Evolutionary conservation across 257 asterid genomes (phyloP), one percentile per base, ranked within the genome.

Genomic region (Solanum paucissectum): DNA sequence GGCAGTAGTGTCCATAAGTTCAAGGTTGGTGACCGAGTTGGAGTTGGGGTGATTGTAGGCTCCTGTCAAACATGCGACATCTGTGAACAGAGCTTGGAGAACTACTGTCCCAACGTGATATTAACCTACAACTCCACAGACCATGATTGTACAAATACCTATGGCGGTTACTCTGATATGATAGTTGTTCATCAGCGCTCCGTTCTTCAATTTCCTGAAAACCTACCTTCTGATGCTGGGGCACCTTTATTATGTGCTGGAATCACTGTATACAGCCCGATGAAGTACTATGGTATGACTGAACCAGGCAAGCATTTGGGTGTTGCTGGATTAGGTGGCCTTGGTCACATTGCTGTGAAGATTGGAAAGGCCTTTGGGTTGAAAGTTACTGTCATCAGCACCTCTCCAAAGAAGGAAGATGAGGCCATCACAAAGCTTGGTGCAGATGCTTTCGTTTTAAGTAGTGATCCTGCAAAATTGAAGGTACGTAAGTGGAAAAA

Each of bases 171-270:
- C 86, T 95, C 97, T 32, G 94, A 95, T 84, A 89, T 83, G 16
- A 83, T 93, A 2, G 93, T 95, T 40, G 94, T 88, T 64, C 93
- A 94, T 83, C 94, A 93, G 60, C 93, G 86, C 44, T 93, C 79
- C 74, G 94, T 93, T 87, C 90, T 95, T 81, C 91, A 88, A 13
- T 55, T 93, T 62, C 98, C 95, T 6, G 94, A 94, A 2, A 91
- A 87, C 76, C 44, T 93, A 40, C 95, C 94, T 6, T 83, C 88
- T 79, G 96, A 90, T 89, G 86, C 92, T 32, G 91, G 90, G n/a
- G 94, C 97, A 9, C 97, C 98, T 75, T 87, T 95, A 42, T 83
- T 92, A 77, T 95, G 98, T 77, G 96, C 97, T 82, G 98, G 98
- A 27, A 91, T 95, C 87, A 91, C 98, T 3, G 91, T 92, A 10